Base-by-base conservation (phyloP, 2,329 filamentous ascomycete genomes). In the Karstenula rhodostoma region DNA sequence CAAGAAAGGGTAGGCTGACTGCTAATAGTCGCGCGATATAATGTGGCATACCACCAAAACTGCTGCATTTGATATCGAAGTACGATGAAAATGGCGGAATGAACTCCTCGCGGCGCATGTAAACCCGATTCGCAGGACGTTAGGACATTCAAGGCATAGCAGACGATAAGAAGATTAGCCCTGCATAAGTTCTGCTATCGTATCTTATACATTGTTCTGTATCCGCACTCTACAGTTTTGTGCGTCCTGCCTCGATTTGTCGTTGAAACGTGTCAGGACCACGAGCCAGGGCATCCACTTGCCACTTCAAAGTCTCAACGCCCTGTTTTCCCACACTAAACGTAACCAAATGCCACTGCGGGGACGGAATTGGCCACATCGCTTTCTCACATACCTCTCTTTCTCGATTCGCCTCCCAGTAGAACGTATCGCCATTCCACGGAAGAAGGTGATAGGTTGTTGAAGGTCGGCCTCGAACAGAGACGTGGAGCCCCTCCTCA, bases 341-440 rank as follows among this genome's bases (percentile, higher is more conserved):
- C 5, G 40, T 33, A n/a, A 56, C 17, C 4, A 56, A 17, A 37
- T 56, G 53, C 10, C 10, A 47, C 10, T 46, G 23, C 7, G 43
- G 47, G 4, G 19, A 48, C 40, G 40, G 53, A 3, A n/a, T 33
- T 17, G 42, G 42, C 53, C 40, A 56, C 58, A 60, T 60, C 15
- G 22, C 58, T 25, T 51, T 43, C 12, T 56, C 44, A 27, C 52
- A 56, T 4, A 60, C 12, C 44, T 63, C 61, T 15, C 48, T 19
- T 0, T 66, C 58, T 29, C 63, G 46, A 37, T 61, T 43, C 3
- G 49, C 63, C 8, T 23, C 12, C 61, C 61, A 66, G 40, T 55
- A 63, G 33, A 66, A 66, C 17, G 52, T 60, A 56, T 66, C 58
- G 4, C 58, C 56, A 44, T 66, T 56, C 5, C 15, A 61, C 3